Percentiles rank a stretch among this genome's conserved stretches.
Conservation (phyloP, 495 filamentous ascomycete species). For the Bacidia gigantensis region DNA sequence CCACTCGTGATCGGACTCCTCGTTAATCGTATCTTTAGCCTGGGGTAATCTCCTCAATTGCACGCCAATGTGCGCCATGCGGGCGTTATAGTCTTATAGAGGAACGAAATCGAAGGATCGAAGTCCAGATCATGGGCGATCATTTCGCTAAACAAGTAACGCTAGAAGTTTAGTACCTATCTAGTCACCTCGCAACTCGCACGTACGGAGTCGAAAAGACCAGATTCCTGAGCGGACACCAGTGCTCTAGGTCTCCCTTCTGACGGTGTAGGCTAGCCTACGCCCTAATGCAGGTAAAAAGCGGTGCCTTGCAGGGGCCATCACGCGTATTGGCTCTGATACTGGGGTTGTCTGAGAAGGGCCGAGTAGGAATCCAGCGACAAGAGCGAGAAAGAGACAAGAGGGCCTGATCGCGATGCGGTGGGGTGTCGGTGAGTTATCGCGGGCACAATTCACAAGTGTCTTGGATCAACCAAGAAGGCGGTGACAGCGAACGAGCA, state of each 20-base stretch:
- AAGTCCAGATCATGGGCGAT: neutral
- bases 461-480: too few relatives aligned
- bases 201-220: neutral
- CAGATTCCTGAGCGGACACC: neutral
- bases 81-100: neutral
- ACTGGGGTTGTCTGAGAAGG: neutral
- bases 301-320: neutral
- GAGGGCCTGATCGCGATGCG: neutral
- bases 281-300: constrained; percentile 1
- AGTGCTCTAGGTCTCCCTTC: neutral
- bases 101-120: neutral
- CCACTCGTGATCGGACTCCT: too few relatives aligned
- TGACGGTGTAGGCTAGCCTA: neutral
- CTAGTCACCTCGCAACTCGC: too few relatives aligned
- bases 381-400: neutral
- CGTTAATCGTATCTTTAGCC: too few relatives aligned
- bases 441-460: too few relatives aligned
- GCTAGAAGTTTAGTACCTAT: neutral
- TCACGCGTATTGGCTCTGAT: neutral
- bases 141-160: neutral
- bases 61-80: neutral
- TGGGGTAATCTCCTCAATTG: neutral
- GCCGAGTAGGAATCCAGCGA: neutral
- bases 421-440: neutral
- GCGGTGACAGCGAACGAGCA: neutral